Base-by-base conservation (phyloP, 192 early-diverging fungal genomes). In the Rhizophagus sp. region DNA sequence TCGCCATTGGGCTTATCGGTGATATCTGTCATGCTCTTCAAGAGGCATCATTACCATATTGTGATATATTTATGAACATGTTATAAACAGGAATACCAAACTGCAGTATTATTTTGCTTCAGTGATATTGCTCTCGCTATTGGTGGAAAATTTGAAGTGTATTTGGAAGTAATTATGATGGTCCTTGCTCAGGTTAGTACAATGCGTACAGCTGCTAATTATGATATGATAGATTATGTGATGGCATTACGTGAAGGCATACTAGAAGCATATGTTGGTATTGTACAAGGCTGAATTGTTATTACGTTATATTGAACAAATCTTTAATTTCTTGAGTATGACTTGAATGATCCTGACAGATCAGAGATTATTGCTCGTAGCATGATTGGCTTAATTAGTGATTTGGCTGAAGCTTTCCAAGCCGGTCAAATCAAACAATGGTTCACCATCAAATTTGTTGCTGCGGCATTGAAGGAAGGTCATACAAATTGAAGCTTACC, bases 61-160 rank as follows among this genome's bases (percentile, higher is more conserved):
- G 94, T 84, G 89, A 93, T 76, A 86, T 87, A 39, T 93, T 97
- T 76, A 99, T 99, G 95, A 86, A 90, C 24, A 87, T 94, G 24
- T 79, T 99, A 73, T 99, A 63, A 92, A 95, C 82, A 91, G 94
- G 47, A 89, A 89, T 62, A 94, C 99, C 65, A 97, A 98, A 88
- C 98, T 4, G 88, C 94, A 19, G 97, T 97, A 80, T 88, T 99
- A 27, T 97, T 96, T 2, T 93, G 93, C 85, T 97, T 99, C 88
- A 97, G 98, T 61, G 98, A 99, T 86, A 94, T 99, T 84, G 97
- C 97, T n/a, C 83, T 98, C 62, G 97, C 97, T 3, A 95, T 98
- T 80, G 94, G 96, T 30, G 93, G 90, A 5, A 83, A 88, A 76
- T 99, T 99, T 83, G 94, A 91, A 74, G 79, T 80, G 6, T 98